Evolutionary conservation across 345 rosid species (phyloP), one percentile per base, ranked within the genome.

Genomic region (Gossypium rotundifolium): DNA sequence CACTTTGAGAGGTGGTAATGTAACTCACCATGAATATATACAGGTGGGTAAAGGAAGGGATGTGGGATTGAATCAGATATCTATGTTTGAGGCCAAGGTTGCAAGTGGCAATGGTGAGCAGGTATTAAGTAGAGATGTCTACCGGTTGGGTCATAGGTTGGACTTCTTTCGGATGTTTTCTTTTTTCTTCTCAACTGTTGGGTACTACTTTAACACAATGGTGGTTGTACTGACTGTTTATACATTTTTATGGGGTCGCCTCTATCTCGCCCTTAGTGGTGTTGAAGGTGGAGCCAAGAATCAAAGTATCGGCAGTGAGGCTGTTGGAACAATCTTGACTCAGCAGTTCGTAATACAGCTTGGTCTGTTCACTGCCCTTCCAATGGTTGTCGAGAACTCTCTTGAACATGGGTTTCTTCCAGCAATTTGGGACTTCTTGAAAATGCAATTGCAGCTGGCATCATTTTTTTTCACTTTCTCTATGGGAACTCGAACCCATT

Each of bases 81-180:
- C 98, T 44, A 79, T 90, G 90, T 93, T 93, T 65, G 96, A 93
- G 84, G 96, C 94, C 53, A 91, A 93, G 89, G 88, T 93, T 73
- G 93, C 98, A 59, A 90, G 95, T 65, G 98, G 98, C 67, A 93
- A 91, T 62, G 98, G 98, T 8, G 98, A 93, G 86, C 98, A 93
- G 86, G 88, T 85, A 80, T 82, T 93, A 72, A 93, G 97, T 79
- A 86, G 98, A 75, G 98, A 93, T 71, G 89, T 93, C 11, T 93
- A 93, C 71, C 79, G 98, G 53, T 84, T 93, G 74, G 98, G 98
- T 76, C 98, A 91, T 76, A 82, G 97, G 68, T 86, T 91, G 60
- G 98, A 93, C 70, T 93, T 93, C 84, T 90, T 91, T 74, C 86
- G 98, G 71, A 91, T 91, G 95, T 81, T 93, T 58, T 93, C 98